phyloP scores from a whole-genome alignment of 1,139 yeast genomes.

The Geotrichum macrosporum region DNA sequence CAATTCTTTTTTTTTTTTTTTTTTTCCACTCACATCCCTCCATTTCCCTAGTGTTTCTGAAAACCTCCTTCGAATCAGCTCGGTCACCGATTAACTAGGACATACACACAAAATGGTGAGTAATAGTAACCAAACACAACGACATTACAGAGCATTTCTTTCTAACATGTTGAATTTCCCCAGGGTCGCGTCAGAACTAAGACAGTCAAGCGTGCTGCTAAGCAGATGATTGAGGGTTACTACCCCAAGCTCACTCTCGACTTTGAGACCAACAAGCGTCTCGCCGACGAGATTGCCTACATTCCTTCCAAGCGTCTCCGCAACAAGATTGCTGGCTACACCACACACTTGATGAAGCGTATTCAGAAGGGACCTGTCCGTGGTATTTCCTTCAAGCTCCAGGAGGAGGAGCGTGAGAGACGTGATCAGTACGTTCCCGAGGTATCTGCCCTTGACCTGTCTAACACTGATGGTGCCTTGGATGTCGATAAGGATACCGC shows the following conservation, averaged over 20 bases:
- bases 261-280: constrained; percentile 99
- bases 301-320: constrained; percentile 99
- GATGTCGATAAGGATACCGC: constrained; percentile 98
- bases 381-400: constrained; percentile 99
- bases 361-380: constrained; percentile 99
- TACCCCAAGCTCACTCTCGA: constrained; percentile 99
- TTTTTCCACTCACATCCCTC: no score
- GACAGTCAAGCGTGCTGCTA: constrained; percentile 99
- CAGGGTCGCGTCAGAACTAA: constrained; percentile 56
- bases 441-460: constrained; percentile 98
- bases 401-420: constrained; percentile 99
- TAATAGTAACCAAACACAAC: not conserved
- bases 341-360: constrained; percentile 99
- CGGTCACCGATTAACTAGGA: constrained; percentile 5
- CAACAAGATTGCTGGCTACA: constrained; percentile 99
- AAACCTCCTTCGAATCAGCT: constrained; percentile 11
- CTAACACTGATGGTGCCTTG: constrained; percentile 91
- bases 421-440: constrained; percentile 99
- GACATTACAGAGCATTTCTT: no score
- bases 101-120: constrained; percentile 22
- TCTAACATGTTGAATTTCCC: no score
- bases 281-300: constrained; percentile 96
- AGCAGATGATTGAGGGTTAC: constrained; percentile 99
- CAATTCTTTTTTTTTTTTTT: constrained; percentile 7
- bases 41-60: not conserved